Evolutionary conservation across 371 early-diverging fungal species (phyloP), one percentile per base, ranked within the genome.

Genomic region (Lichtheimia hyalospora): DNA sequence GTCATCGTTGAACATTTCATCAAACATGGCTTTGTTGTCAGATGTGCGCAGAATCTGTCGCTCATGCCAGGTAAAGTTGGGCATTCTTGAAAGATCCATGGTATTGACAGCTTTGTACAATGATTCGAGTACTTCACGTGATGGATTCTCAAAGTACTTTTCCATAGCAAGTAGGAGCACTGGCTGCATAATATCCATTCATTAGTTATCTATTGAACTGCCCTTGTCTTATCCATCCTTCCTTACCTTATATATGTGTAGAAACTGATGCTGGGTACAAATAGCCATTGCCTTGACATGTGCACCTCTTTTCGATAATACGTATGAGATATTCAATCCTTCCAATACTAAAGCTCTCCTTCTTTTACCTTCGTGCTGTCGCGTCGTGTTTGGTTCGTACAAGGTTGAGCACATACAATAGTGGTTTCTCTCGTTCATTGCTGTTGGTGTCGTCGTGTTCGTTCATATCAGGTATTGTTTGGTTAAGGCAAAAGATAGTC

Each of bases 281-380:
- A 97, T 89, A 3, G 98, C 96, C 91, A 97, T 91, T 0, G 96
- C 95, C 67, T 95, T 96, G 20, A 96, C 94, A 50, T 85, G 78
- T 1, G 96, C 96, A 39, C 96, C 96, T 70, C 95, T 85, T 54
- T 28, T 34, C 34, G 34, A 34, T 10, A 34, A 34, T 10, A 34
- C 6, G 34, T 34, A 53, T 54, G 41, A 5, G 20, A 14, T 52
- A 39, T 44, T 13, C 44, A 57, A 34, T 42, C 40, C 21, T 13
- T 6, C 10, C 21, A 21, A 4, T 5, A 14, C 6, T 13, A 40
- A 0, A 12, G 25, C 23, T 58, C 40, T 25, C n/a, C 23, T 21
- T 49, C 34, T 14, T 44, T 46, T 69, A 86, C 89, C 89, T 85
- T 69, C 89, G 73, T n/a, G 88, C 92, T 21, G 87, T 88, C 40